phyloP scores from a whole-genome alignment of 2,329 filamentous ascomycete species.

The Graphilbum fragrans region DNA sequence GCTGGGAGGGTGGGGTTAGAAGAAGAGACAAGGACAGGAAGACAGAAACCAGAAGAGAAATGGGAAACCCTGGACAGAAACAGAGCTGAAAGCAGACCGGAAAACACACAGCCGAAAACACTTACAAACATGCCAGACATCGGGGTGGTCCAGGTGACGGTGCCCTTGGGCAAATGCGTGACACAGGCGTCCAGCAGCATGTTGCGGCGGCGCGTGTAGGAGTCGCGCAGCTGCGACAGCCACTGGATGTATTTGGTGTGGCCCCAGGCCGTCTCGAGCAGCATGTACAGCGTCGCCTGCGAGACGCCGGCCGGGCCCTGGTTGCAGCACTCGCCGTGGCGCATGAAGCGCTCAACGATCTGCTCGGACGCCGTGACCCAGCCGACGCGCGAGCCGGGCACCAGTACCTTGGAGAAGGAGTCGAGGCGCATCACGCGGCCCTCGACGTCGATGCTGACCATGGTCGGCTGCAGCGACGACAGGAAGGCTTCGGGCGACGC shows the following conservation, averaged over 20 bases:
- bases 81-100: constrained; percentile 1
- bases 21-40: not conserved
- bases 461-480: constrained; percentile 57
- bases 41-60: not conserved
- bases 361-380: constrained; percentile 87
- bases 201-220: constrained; percentile 73
- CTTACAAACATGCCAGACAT: constrained; percentile 89
- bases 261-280: constrained; percentile 79
- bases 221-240: constrained; percentile 68
- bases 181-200: constrained; percentile 71
- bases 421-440: constrained; percentile 84
- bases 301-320: constrained; percentile 80
- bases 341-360: constrained; percentile 69
- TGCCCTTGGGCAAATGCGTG: constrained; percentile 56
- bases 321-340: constrained; percentile 70
- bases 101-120: constrained; percentile 14
- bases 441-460: constrained; percentile 70
- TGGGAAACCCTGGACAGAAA: not conserved
- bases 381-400: constrained; percentile 69
- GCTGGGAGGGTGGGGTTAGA: constrained; percentile 28
- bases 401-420: constrained; percentile 84
- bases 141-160: constrained; percentile 71
- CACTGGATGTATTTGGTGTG: constrained; percentile 82
- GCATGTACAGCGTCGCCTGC: constrained; percentile 74
- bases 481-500: constrained; percentile 47